A percentile compares a stretch with the other conserved stretches of the same genome.
Evolutionary conservation across 108 stramenopile genomes (phyloP).

Genomic region (Cyclotella cryptica): DNA sequence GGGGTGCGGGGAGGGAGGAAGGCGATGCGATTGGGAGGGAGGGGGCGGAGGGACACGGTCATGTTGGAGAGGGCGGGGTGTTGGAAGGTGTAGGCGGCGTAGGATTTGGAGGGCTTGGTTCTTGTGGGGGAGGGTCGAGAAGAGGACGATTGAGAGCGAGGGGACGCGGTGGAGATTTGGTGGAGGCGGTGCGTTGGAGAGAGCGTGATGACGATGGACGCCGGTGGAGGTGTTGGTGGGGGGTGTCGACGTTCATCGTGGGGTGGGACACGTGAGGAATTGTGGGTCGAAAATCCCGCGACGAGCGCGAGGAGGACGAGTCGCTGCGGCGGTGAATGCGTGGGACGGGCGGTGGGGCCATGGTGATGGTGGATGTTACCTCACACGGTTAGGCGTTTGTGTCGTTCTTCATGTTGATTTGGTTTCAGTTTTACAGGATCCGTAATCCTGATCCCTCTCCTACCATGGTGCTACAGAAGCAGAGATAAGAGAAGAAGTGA

Average conservation of each 20-base stretch:
- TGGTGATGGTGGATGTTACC: not conserved
- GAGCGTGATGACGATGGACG: not conserved
- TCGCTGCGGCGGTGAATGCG: not conserved
- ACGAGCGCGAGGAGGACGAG: not conserved
- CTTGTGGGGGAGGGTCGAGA: not conserved
- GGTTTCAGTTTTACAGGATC: no score
- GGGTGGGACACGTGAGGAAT: no score
- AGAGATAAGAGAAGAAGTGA: no score
- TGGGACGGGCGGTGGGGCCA: conserved; percentile 6
- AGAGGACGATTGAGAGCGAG: not conserved
- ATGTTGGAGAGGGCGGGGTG: not conserved
- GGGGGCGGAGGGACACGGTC: not conserved
- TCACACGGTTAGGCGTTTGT: no score
- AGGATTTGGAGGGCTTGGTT: no score
- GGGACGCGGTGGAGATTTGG: not conserved
- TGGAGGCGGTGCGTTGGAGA: not conserved
- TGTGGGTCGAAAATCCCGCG: no score
- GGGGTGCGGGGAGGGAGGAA: not conserved
- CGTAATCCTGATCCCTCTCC: no score
- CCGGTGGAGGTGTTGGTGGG: conserved; percentile 1
- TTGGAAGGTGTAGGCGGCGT: not conserved
- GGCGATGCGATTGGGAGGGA: not conserved
- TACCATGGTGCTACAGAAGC: no score
- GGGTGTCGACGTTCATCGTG: conserved; percentile 3
- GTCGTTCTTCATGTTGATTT: no score